Evolutionary conservation across 164 flowering plant species (phyloP), one percentile per base, ranked within the genome.

Genomic region (Brasenia schreberi): DNA sequence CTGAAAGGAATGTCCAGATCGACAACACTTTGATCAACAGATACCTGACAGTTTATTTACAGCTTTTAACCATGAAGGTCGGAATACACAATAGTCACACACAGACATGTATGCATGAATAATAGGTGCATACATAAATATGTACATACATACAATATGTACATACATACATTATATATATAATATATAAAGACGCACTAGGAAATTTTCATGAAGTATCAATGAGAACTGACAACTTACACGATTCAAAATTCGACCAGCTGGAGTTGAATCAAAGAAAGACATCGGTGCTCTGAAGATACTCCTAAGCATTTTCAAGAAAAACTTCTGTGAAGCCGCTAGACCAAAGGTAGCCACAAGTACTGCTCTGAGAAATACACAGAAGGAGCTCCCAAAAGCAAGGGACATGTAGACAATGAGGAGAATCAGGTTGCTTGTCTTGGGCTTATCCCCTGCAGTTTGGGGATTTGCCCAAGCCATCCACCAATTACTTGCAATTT

Each of bases 381-480:
- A 94, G 79, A 85, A 87, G 1, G 99, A 89, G 79, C 99, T 94
- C 33, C 99, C 99, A 81, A 91, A 89, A 61, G 99, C 97, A 77
- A 94, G 96, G 65, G 88, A 89, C 92, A 89, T 92, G 72, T 87
- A 94, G 68, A 94, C 97, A 72, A 77, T 77, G 72, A 94, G 82
- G 76, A 94, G 96, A 43, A n/a, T n/a, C n/a, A n/a, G n/a, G 52
- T 11, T 44, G 66, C 81, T 88, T 6, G 90, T 85, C 75, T 75
- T 85, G 6, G 99, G 87, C 39, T 74, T 70, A 67, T 81, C 97
- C 33, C 94, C 97, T 70, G 78, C 76, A 18, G 97, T 89, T 76
- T 92, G 99, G 52, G 99, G 99, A 73, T 88, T 91, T 53, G 99
- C 97, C 97, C 97, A 94, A 42, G 99, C 99, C 99, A 94, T 94